Evolutionary conservation across 129 eudicot genomes (phyloP).

Genomic region (Centaurea solstitialis): DNA sequence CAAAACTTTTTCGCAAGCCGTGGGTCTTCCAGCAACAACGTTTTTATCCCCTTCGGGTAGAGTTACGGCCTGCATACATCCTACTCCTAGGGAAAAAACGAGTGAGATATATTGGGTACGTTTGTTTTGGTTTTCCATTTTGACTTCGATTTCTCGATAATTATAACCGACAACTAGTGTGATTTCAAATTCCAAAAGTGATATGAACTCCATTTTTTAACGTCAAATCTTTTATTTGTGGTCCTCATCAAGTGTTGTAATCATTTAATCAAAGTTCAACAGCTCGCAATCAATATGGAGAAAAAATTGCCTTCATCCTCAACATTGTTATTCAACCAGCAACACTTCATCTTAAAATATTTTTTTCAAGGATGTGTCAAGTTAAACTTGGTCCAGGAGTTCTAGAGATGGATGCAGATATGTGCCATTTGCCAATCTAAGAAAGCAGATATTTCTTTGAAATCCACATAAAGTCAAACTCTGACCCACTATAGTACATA

Average conservation of each 20-base stretch:
- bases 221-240: neutral
- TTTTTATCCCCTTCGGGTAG: too few species aligned
- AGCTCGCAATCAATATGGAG: neutral
- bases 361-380: neutral
- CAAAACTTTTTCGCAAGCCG: too few species aligned
- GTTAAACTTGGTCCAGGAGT: neutral
- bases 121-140: too few species aligned
- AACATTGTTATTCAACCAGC: neutral
- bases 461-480: neutral
- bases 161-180: neutral
- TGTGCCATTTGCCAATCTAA: neutral
- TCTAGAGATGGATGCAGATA: neutral
- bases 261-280: neutral
- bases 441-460: neutral
- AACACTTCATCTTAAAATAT: neutral
- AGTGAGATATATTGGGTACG: too few species aligned
- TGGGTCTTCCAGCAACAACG: too few species aligned
- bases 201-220: neutral
- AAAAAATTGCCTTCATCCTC: too few species aligned
- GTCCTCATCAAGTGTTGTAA: neutral
- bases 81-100: too few species aligned
- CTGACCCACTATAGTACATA: neutral
- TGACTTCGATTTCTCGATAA: too few species aligned
- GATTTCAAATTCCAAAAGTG: neutral
- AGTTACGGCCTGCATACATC: too few species aligned